Base-by-base conservation (phyloP, 139 green algal genomes). In the Zygnema cylindricum region DNA sequence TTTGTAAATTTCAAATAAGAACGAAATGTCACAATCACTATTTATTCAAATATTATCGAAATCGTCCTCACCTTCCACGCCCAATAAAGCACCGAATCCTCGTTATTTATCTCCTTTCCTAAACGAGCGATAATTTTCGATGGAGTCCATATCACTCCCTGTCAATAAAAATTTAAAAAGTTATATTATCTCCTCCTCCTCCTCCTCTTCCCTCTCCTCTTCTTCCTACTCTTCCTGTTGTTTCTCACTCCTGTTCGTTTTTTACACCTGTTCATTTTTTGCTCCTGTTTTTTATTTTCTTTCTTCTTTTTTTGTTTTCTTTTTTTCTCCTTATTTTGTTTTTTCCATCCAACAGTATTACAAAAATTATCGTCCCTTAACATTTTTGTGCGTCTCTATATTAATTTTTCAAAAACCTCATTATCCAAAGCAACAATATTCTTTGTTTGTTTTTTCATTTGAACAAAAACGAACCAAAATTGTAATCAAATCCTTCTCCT, bases 21-120 rank as follows among this genome's bases (percentile, higher is more conserved):
- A n/a, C n/a, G n/a, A n/a, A n/a, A n/a, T n/a, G n/a, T n/a, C n/a
- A n/a, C n/a, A n/a, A n/a, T n/a, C n/a, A n/a, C n/a, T n/a, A n/a
- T n/a, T n/a, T n/a, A n/a, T n/a, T n/a, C n/a, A n/a, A n/a, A n/a
- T n/a, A n/a, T n/a, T n/a, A n/a, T n/a, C n/a, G n/a, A n/a, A n/a
- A n/a, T n/a, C n/a, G 7, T 63, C 38, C 85, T 90, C 33, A 92
- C 88, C 89, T 93, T 92, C 35, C 91, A 83, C 1, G 95, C 95
- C 97, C 97, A 99, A 93, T 98, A 98, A 89, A 94, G 97, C 0
- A 99, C 94, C 1, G 94, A 98, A 54, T 96, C 92, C 11, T 92
- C 78, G 91, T 99, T 55, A 85, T 98, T 93, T 79, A 99, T 99
- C 86, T 96, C 95, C 90, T 96, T 90, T 1, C 97, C 96, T 63